Evolutionary conservation across 495 filamentous ascomycete species (phyloP).

Genomic region (Aspergillus olivimuriae): DNA sequence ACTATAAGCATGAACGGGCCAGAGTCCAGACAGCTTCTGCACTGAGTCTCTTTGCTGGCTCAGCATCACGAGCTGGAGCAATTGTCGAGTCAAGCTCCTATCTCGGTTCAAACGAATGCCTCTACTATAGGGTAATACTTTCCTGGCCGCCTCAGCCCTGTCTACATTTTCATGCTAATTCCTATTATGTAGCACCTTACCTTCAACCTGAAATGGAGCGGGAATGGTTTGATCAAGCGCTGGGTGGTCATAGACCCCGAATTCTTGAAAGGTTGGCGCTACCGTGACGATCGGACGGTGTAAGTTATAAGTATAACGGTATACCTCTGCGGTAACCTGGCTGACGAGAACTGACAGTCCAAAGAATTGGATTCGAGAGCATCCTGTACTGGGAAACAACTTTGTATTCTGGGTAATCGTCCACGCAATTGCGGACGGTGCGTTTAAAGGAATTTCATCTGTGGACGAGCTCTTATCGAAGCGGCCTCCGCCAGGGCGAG

Average conservation of each 20-base stretch:
- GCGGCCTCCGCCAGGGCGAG: background rate
- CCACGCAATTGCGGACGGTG: slow-evolving; percentile 1
- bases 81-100: slow-evolving; percentile 18
- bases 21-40: slow-evolving; percentile 12
- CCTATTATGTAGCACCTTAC: slow-evolving; percentile 8
- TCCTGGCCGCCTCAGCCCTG: too few species aligned
- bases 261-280: slow-evolving; percentile 17
- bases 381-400: slow-evolving; percentile 13
- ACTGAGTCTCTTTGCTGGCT: slow-evolving; percentile 15
- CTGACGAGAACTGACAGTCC: too few species aligned
- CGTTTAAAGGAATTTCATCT: slow-evolving; percentile 4
- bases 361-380: slow-evolving; percentile 17
- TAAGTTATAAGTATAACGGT: too few species aligned
- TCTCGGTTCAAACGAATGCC: slow-evolving; percentile 12
- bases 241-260: slow-evolving; percentile 18
- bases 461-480: slow-evolving; percentile 1
- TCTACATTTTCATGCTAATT: too few species aligned
- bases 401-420: slow-evolving; percentile 19
- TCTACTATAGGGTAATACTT: slow-evolving; percentile 21
- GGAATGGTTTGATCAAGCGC: slow-evolving; percentile 8
- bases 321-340: too few species aligned
- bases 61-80: slow-evolving; percentile 10
- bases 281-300: slow-evolving; percentile 7
- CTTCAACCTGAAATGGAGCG: slow-evolving; percentile 13
- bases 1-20: slow-evolving; percentile 17